Evolutionary conservation across 75 land plant species (phyloP), one percentile per base, ranked within the genome.

Genomic region (Picea sitchensis): DNA sequence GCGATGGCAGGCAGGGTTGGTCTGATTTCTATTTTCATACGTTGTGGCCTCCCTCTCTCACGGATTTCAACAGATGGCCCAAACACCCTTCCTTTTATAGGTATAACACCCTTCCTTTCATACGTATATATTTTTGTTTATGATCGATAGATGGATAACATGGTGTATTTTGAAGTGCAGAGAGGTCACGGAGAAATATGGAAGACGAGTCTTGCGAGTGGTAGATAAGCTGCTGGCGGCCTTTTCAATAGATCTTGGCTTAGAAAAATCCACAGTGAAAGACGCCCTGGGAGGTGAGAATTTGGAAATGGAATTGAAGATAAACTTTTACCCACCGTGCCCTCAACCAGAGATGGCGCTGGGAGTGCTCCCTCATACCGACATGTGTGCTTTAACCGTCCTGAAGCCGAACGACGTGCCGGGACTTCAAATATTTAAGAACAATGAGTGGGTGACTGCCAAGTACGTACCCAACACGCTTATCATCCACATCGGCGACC

Each of bases 261-360:
- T 92, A 1, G 85, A 80, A 57, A 73, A 64, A 5, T 30, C 78
- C 57, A 84, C 73, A 14, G 14, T 88, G 61, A 84, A 84, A 61
- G 74, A 78, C 36, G 86, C 82, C 0, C 20, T 81, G 31, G 91
- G 93, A 0, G 92, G 92, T 5, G 86, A 86, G 2, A 82, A 85
- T 3, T 21, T 86, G 76, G 79, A 79, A 34, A 83, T 80, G 57
- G 65, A 88, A 13, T 17, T 94, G 68, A 87, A 89, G 80, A 88
- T 92, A 61, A 92, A 92, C 77, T 90, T 85, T 77, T 90, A 92
- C 77, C 94, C 94, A 13, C 92, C 90, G 12, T 92, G 94, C 71
- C 92, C 94, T 4, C 77, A 83, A 31, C 92, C 94, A n/a, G 90
- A 88, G 51, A 75, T 90, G 57, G 86, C 82, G 5, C 76, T 92